Conservation (phyloP, 2,329 filamentous ascomycete genomes). For the Alternaria viburni region DNA sequence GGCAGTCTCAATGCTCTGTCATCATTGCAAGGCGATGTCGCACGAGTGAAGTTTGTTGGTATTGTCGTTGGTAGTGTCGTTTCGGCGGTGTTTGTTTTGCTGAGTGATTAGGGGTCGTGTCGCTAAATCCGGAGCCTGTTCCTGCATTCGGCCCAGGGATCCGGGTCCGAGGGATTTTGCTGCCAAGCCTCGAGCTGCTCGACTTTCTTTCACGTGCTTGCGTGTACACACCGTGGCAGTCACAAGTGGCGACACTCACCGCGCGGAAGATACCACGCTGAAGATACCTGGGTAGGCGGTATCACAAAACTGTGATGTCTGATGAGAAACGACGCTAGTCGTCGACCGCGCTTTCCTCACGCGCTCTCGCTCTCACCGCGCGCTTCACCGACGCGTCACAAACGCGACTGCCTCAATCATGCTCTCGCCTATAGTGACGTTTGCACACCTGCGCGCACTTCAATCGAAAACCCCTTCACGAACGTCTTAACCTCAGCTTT, state of each 20-base stretch:
- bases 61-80: not conserved
- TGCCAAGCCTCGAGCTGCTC: slow-evolving; percentile 4
- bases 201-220: not conserved
- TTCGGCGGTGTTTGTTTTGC: not conserved
- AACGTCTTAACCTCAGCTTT: too few relatives aligned
- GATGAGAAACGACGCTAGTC: not conserved
- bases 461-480: not conserved
- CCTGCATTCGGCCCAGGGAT: slow-evolving; percentile 8
- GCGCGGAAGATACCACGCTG: not conserved
- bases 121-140: slow-evolving; percentile 11
- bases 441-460: not conserved
- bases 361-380: slow-evolving; percentile 7
- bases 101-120: not conserved
- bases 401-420: slow-evolving; percentile 11
- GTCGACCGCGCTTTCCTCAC: slow-evolving; percentile 14
- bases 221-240: not conserved
- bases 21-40: not conserved
- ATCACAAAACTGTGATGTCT: not conserved
- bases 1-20: not conserved
- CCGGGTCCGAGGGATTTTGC: not conserved
- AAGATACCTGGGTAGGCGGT: not conserved
- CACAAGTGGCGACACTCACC: not conserved
- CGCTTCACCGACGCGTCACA: slow-evolving; percentile 3
- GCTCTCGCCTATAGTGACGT: slow-evolving; percentile 1
- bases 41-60: not conserved